Conservation (phyloP, 2,329 filamentous ascomycete species). For the Colletotrichum sp. region DNA sequence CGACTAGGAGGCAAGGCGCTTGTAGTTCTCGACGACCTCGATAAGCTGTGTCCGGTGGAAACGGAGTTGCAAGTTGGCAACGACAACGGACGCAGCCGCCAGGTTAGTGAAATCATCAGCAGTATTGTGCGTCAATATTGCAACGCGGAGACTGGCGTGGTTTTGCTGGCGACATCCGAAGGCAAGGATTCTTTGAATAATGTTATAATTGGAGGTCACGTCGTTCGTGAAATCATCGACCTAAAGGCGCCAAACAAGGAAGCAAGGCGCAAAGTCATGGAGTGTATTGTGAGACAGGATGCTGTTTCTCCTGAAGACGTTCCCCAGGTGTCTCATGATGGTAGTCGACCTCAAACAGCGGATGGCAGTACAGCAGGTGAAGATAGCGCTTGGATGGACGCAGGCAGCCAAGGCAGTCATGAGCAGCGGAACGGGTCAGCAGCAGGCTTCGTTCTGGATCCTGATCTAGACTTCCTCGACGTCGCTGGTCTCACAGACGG, state of each 20-base stretch:
- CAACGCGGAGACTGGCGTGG: slow-evolving; percentile 77
- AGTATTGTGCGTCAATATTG: slow-evolving; percentile 86
- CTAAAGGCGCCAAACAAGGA: slow-evolving; percentile 95
- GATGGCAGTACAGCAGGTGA: slow-evolving; percentile 60
- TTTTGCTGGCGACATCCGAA: slow-evolving; percentile 88
- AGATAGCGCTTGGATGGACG: slow-evolving; percentile 76
- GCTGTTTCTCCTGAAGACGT: slow-evolving; percentile 45
- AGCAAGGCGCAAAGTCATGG: slow-evolving; percentile 80
- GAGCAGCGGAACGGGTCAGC: slow-evolving; percentile 36
- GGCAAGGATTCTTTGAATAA: slow-evolving; percentile 93
- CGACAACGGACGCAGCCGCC: slow-evolving; percentile 90
- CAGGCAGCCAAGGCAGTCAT: slow-evolving; percentile 62
- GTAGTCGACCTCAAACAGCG: slow-evolving; percentile 63
- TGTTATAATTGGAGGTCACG: slow-evolving; percentile 87
- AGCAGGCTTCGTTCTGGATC: slow-evolving; percentile 75
- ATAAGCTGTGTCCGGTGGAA: slow-evolving; percentile 90
- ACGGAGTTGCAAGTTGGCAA: slow-evolving; percentile 93
- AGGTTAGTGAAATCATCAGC: slow-evolving; percentile 88
- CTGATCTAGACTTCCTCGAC: slow-evolving; percentile 87
- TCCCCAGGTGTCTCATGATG: slow-evolving; percentile 35
- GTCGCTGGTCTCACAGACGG: slow-evolving; percentile 94
- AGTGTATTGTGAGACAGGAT: slow-evolving; percentile 72
- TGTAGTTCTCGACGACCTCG: slow-evolving; percentile 90
- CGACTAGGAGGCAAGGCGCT: slow-evolving; percentile 82
- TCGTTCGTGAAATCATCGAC: slow-evolving; percentile 88